phyloP scores from a whole-genome alignment of 805 yeast genomes.

The Ogataea nonfermentans region DNA sequence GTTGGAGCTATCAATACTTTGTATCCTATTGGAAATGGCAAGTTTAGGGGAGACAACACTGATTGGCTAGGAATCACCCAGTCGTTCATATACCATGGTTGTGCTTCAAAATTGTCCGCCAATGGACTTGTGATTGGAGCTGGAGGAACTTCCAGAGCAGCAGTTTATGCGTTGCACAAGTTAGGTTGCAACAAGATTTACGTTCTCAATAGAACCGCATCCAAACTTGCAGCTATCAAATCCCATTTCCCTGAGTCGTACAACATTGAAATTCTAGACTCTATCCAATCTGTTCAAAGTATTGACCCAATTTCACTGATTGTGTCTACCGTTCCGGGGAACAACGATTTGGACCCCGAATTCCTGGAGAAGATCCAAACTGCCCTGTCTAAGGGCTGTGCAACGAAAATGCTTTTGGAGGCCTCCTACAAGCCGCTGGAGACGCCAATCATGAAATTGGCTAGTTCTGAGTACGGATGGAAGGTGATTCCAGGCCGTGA shows the following conservation, averaged over 20 bases:
- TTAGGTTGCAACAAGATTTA: slow-evolving; percentile 78
- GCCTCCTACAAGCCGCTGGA: slow-evolving; percentile 92
- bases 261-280: slow-evolving; percentile 57
- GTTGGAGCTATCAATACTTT: slow-evolving; percentile 96
- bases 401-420: slow-evolving; percentile 63
- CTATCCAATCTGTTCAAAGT: slow-evolving; percentile 43
- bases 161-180: slow-evolving; percentile 76
- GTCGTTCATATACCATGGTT: slow-evolving; percentile 64
- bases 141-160: slow-evolving; percentile 97
- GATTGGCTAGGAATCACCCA: slow-evolving; percentile 90
- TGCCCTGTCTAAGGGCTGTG: slow-evolving; percentile 45
- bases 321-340: slow-evolving; percentile 84
- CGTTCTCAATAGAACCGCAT: slow-evolving; percentile 74
- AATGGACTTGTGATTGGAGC: slow-evolving; percentile 89
- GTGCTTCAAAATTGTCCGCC: slow-evolving; percentile 40
- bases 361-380: slow-evolving; percentile 49
- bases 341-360: slow-evolving; percentile 57
- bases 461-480: slow-evolving; percentile 64
- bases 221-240: slow-evolving; percentile 60
- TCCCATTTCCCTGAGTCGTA: slow-evolving; percentile 55
- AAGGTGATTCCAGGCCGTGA: slow-evolving; percentile 85
- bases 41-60: slow-evolving; percentile 81
- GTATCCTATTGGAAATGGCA: slow-evolving; percentile 49
- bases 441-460: slow-evolving; percentile 83
- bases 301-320: slow-evolving; percentile 54